A percentile compares a stretch with the other conserved stretches of the same genome.
Conservation (phyloP, 2,329 filamentous ascomycete genomes). For the Penicillium janthinellum region DNA sequence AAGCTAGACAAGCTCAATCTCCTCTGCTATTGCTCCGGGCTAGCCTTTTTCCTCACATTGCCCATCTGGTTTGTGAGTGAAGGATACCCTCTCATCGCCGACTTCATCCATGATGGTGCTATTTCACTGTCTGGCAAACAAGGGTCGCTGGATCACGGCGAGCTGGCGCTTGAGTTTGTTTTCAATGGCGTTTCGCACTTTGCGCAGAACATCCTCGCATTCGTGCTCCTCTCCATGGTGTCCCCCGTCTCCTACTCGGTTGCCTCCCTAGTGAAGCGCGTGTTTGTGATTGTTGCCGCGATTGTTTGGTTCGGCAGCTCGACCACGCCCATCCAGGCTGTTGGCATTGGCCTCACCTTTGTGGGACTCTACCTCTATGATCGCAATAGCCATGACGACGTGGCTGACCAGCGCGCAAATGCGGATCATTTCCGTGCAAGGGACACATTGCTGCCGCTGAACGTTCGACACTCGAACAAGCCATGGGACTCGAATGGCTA, state of each 20-base stretch:
- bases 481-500: conserved; percentile 42
- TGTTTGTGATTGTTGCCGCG: conserved; percentile 93
- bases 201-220: conserved; percentile 92
- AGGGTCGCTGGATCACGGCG: conserved; percentile 66
- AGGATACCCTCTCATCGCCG: conserved; percentile 73
- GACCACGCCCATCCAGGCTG: conserved; percentile 78
- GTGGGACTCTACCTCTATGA: conserved; percentile 94
- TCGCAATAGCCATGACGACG: conserved; percentile 82
- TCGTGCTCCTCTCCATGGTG: conserved; percentile 86
- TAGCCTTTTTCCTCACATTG: conserved; percentile 83
- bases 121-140: conserved; percentile 76
- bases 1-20: conserved; percentile 97
- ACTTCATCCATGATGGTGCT: conserved; percentile 79
- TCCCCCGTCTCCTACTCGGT: conserved; percentile 97
- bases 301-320: conserved; percentile 95
- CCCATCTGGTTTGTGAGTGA: conserved; percentile 95
- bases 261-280: conserved; percentile 91
- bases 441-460: conserved; percentile 68
- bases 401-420: conserved; percentile 77
- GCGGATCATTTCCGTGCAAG: conserved; percentile 64
- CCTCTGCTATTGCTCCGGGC: conserved; percentile 91
- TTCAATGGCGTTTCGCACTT: conserved; percentile 99
- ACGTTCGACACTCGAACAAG: conserved; percentile 41
- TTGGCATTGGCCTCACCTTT: conserved; percentile 87
- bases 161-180: conserved; percentile 75